These are phyloP conservation scores for Chrysanthemum seticuspe DNA, from an alignment of 129 eudicot species.

Conservation along the genomic window DNA sequence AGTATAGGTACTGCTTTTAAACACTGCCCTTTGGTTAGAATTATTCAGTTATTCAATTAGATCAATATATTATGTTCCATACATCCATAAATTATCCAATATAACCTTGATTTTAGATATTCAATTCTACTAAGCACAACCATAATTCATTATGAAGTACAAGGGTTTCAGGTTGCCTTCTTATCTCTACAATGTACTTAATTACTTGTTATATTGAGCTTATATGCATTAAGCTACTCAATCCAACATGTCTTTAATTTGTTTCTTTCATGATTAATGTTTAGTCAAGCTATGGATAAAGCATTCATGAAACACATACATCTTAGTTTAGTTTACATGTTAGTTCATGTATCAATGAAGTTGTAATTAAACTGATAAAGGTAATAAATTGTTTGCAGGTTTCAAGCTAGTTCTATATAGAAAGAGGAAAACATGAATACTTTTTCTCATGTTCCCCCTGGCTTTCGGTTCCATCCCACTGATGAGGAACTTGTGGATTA, in stretches of 20 bases:
- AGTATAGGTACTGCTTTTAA: neutral
- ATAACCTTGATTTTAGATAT: neutral
- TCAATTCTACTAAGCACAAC: neutral
- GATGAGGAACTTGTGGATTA: constrained; percentile 95
- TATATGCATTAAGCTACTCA: neutral
- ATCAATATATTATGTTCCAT: neutral
- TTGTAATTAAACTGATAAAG: neutral
- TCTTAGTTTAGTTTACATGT: neutral
- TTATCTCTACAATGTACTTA: neutral
- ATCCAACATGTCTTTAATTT: neutral
- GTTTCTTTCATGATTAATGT: neutral
- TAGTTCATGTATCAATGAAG: neutral
- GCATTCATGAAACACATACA: neutral
- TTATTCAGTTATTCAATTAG: neutral
- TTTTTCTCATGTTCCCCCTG: constrained; percentile 82
- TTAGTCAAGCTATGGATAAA: neutral
- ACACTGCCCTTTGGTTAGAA: neutral
- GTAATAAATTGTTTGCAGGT: constrained; percentile 32
- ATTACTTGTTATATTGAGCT: neutral
- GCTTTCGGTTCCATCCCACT: constrained; percentile 94
- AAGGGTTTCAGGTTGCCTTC: neutral
- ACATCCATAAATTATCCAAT: neutral
- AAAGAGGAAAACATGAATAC: constrained; percentile 46
- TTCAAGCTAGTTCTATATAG: neutral
- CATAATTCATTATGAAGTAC: neutral